These are phyloP conservation scores for Nemania serpens DNA, from an alignment of 2,329 filamentous ascomycete genomes.

Conservation along the genomic window DNA sequence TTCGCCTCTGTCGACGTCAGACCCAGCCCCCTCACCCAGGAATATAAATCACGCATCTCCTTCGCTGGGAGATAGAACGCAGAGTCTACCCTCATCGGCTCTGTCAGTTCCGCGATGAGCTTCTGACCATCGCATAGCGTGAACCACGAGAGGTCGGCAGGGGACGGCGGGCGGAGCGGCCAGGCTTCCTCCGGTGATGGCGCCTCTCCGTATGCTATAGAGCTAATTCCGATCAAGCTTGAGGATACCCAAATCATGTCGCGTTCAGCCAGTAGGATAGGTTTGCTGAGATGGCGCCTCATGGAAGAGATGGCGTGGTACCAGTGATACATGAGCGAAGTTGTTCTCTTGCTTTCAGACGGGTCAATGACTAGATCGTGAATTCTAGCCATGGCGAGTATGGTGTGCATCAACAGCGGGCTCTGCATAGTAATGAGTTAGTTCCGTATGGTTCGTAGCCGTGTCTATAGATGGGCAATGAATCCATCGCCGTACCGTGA, in stretches of 20 bases:
- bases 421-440: too few relatives aligned
- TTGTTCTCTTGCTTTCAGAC: not conserved
- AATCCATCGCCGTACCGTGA: constrained; percentile 4
- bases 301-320: constrained; percentile 11
- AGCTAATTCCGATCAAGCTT: too few relatives aligned
- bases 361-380: not conserved
- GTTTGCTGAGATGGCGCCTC: constrained; percentile 1
- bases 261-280: constrained; percentile 3
- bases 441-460: too few relatives aligned
- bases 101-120: constrained; percentile 55
- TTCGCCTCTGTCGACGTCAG: too few relatives aligned
- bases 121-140: constrained; percentile 61
- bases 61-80: constrained; percentile 49
- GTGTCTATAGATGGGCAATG: too few relatives aligned
- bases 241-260: not conserved
- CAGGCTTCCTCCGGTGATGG: constrained; percentile 48
- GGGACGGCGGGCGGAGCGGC: constrained; percentile 54
- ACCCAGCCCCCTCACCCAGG: too few relatives aligned
- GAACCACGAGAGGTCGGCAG: constrained; percentile 61
- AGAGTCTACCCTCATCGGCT: constrained; percentile 54
- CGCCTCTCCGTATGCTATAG: constrained; percentile 4
- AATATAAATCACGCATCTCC: too few relatives aligned
- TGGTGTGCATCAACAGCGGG: too few relatives aligned
- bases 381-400: too few relatives aligned
- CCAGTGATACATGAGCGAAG: constrained; percentile 15